These are phyloP conservation scores for Fusarium anthophilum DNA, from an alignment of 2,329 filamentous ascomycete species.

Conservation along the genomic window DNA sequence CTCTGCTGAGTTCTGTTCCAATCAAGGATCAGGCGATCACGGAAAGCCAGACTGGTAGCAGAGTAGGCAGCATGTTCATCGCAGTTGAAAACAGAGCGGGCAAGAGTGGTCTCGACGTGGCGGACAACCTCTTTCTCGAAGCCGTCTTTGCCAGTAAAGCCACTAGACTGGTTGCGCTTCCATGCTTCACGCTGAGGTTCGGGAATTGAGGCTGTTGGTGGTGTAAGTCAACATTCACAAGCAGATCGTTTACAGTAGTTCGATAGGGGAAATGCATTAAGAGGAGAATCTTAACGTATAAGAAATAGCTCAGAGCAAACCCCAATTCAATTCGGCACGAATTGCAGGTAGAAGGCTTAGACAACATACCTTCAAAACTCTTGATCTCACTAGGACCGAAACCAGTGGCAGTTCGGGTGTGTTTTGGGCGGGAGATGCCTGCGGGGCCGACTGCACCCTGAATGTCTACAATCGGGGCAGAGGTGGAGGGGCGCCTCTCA, in stretches of 20 bases:
- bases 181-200: constrained; percentile 87
- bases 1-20: constrained; percentile 99
- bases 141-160: constrained; percentile 81
- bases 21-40: constrained; percentile 90
- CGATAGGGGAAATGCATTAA: background rate
- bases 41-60: constrained; percentile 89
- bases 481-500: constrained; percentile 82
- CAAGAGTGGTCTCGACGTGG: constrained; percentile 96
- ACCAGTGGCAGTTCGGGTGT: constrained; percentile 96
- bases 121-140: constrained; percentile 89
- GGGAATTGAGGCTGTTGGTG: constrained; percentile 74
- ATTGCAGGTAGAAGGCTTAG: background rate
- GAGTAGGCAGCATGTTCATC: constrained; percentile 94
- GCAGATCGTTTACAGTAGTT: background rate
- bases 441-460: constrained; percentile 86
- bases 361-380: constrained; percentile 78
- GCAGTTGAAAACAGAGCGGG: constrained; percentile 97
- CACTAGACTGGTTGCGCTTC: constrained; percentile 70
- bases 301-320: background rate
- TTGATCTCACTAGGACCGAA: constrained; percentile 94
- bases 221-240: constrained; percentile 14
- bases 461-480: constrained; percentile 86
- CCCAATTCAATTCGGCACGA: background rate
- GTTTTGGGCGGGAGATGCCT: constrained; percentile 88
- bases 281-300: background rate